Evolutionary conservation across 2,329 filamentous ascomycete species (phyloP), one percentile per base, ranked within the genome.

Genomic region (Exophiala alcalophila): DNA sequence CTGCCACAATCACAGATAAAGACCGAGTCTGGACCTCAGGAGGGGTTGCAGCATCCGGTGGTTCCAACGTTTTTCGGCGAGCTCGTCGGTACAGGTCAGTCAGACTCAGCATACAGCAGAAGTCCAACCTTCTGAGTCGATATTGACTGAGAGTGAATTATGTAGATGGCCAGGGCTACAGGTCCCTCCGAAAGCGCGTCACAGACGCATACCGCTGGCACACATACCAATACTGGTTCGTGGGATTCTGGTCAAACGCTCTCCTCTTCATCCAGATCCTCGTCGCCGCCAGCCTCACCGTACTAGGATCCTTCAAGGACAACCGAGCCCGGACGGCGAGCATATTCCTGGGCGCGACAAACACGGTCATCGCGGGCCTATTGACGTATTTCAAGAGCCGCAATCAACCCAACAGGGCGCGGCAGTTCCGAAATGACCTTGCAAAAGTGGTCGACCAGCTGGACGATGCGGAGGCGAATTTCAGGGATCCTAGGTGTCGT

Each of bases 361-460:
- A 49, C 30, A 49, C 46, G 10, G 40, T 49, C 4, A 44, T 49
- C 18, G 46, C 46, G 4, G 46, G 40, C 6, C 31, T 49, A 10
- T 28, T 49, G 15, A 49, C 46, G 2, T 49, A 49, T 25, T 49
- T 49, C 40, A 49, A 49, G 26, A 44, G 34, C 25, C 46, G 46
- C 15, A 49, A 49, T 31, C 46, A 49, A 28, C 46, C 46, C 9
- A 49, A 49, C 15, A 40, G 46, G 9, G 40, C 46, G 16, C 40
- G 46, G 11, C 46, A 49, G 27, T 44, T 49, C 20, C 46, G 46
- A 14, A 44, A 44, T 16, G 46, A 40, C 15, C 40, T 49, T 9
- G 35, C 14, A n/a, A 25, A 29, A 15, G 18, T 44, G 14, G 40
- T 44, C 7, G 31, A 49, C 7, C 46, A 43, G 10, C 28, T 50